Evolutionary conservation across 805 yeast species (phyloP).

Genomic region (Citeromyces matritensis): DNA sequence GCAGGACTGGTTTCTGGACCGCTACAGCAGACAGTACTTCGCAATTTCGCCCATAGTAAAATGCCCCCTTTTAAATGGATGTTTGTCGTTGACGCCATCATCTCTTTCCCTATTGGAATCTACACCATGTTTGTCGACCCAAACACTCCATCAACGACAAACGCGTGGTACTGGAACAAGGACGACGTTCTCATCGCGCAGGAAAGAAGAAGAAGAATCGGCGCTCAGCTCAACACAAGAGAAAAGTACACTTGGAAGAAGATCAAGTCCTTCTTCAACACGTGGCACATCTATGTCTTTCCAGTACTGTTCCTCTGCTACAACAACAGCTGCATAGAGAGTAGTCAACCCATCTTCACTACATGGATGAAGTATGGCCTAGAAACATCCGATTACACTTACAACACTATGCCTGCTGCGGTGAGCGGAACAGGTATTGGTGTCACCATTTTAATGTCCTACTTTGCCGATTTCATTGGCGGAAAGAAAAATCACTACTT

Average conservation of each 20-base stretch:
- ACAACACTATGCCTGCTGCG: too few species aligned
- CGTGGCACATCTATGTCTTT: slow-evolving; percentile 49
- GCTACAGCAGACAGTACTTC: slow-evolving; percentile 36
- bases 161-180: slow-evolving; percentile 5
- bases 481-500: too few species aligned
- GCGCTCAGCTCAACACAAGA: too few species aligned
- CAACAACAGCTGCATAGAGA: slow-evolving; percentile 42
- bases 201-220: slow-evolving; percentile 3
- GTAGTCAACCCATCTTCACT: slow-evolving; percentile 41
- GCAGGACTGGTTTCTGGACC: slow-evolving; percentile 49
- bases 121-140: slow-evolving; percentile 41
- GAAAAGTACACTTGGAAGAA: slow-evolving; percentile 1
- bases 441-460: too few species aligned
- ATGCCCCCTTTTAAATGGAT: slow-evolving; percentile 55
- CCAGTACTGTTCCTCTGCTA: slow-evolving; percentile 41
- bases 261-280: slow-evolving; percentile 17
- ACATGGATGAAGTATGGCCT: slow-evolving; percentile 46
- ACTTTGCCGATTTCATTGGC: too few species aligned
- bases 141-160: slow-evolving; percentile 37
- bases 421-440: too few species aligned
- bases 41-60: slow-evolving; percentile 31
- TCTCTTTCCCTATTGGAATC: slow-evolving; percentile 42
- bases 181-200: slow-evolving; percentile 1
- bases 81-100: slow-evolving; percentile 44
- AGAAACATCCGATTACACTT: too few species aligned